These are phyloP conservation scores for Entomortierella beljakovae DNA, from an alignment of 192 early-diverging fungal genomes.

Conservation along the genomic window DNA sequence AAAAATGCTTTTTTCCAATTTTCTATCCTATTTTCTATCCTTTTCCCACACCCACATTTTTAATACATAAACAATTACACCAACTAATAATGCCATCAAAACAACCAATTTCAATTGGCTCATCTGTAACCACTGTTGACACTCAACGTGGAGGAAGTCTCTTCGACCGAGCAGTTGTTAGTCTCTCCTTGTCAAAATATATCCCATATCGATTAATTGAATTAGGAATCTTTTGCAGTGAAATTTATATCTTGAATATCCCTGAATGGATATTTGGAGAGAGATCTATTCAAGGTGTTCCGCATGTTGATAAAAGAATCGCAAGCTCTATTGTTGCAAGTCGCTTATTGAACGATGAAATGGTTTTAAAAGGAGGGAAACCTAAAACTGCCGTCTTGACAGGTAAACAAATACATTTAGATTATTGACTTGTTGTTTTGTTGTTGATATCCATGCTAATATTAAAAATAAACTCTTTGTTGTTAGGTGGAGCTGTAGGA, in stretches of 20 bases:
- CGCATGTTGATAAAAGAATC: slow-evolving; percentile 29
- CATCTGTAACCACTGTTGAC: slow-evolving; percentile 25
- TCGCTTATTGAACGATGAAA: slow-evolving; percentile 2
- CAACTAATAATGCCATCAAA: slow-evolving; percentile 1
- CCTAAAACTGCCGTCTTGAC: slow-evolving; percentile 39
- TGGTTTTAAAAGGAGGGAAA: slow-evolving; percentile 25
- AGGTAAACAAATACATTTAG: slow-evolving; percentile 13
- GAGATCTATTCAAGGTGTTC: not conserved
- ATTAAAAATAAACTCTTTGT: too few relatives aligned
- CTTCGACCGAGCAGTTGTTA: slow-evolving; percentile 17
- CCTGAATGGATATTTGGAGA: slow-evolving; percentile 47
- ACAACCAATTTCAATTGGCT: too few relatives aligned
- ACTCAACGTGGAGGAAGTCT: slow-evolving; percentile 27
- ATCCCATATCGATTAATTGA: slow-evolving; percentile 36
- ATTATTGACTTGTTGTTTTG: not conserved
- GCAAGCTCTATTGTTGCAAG: slow-evolving; percentile 33
- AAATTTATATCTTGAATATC: slow-evolving; percentile 31
- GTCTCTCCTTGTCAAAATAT: slow-evolving; percentile 29
- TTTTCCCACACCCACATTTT: not conserved
- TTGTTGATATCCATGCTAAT: not conserved
- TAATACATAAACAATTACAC: not conserved
- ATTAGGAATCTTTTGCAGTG: slow-evolving; percentile 14
- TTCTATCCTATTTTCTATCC: not conserved
- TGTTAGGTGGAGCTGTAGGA: slow-evolving; percentile 37
- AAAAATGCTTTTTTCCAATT: too few relatives aligned